These are phyloP conservation scores for Conticribra guillardii DNA, from an alignment of 108 stramenopile species.

Conservation along the genomic window DNA sequence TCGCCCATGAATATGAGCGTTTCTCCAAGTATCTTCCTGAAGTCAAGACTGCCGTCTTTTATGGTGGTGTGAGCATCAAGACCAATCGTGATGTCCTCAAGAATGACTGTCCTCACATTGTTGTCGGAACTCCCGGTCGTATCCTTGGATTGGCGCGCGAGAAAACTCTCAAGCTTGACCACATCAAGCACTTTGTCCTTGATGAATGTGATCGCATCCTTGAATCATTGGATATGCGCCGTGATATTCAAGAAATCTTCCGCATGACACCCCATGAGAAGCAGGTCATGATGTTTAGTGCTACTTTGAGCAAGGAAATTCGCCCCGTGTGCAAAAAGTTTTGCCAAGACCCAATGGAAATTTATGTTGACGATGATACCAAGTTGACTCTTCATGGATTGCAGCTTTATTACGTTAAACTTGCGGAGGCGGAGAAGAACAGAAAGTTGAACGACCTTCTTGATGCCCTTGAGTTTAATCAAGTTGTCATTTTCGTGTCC, in stretches of 20 bases:
- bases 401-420: slow-evolving; percentile 98
- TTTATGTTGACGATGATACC: slow-evolving; percentile 99
- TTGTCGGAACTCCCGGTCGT: slow-evolving; percentile 99
- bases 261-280: slow-evolving; percentile 98
- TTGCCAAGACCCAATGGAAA: slow-evolving; percentile 99
- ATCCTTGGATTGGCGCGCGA: slow-evolving; percentile 89
- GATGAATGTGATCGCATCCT: slow-evolving; percentile 99
- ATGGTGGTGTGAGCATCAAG: slow-evolving; percentile 95
- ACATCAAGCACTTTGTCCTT: slow-evolving; percentile 99
- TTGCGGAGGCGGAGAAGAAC: slow-evolving; percentile 98
- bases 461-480: slow-evolving; percentile 99
- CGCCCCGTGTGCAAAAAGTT: slow-evolving; percentile 99
- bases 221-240: slow-evolving; percentile 97
- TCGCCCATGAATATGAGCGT: slow-evolving; percentile 98
- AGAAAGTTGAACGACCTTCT: slow-evolving; percentile 98
- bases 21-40: slow-evolving; percentile 99
- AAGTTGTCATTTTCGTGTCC: slow-evolving; percentile 99
- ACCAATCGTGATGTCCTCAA: slow-evolving; percentile 88
- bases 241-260: slow-evolving; percentile 99
- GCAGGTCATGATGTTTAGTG: slow-evolving; percentile 99
- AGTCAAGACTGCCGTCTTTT: slow-evolving; percentile 98
- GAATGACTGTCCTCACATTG: slow-evolving; percentile 96
- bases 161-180: slow-evolving; percentile 92
- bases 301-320: slow-evolving; percentile 97
- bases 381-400: slow-evolving; percentile 99